Conservation (phyloP, 176 grass and related monocot genomes). For the Zea mays region Zm-B73-REFERENCE-NAM-5.0 NC_050103.1:154715501-154716000, state of each 20-base stretch:
- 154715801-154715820: conserved; percentile 7
- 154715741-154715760: neutral
- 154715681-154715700: no score
- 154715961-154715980: conserved; percentile 95
- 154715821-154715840: conserved; percentile 4
- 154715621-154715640: no score
- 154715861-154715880: conserved; percentile 1
- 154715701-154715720: conserved; percentile 1
- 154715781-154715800: conserved; percentile 1
- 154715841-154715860: conserved; percentile 17
- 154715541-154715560: no score
- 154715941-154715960: conserved; percentile 72
- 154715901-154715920: conserved; percentile 70
- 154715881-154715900: conserved; percentile 32
- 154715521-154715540: no score
- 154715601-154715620: no score
- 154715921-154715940: conserved; percentile 99
- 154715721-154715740: conserved; percentile 1
- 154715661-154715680: no score
- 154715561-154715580: no score
- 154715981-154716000: conserved; percentile 56
- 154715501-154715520: no score
- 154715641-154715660: no score
- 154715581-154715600: no score
- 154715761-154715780: conserved; percentile 10